These are phyloP conservation scores for Blastomyces gilchristii DNA, from an alignment of 2,329 filamentous ascomycete genomes.

Conservation along the genomic window DNA sequence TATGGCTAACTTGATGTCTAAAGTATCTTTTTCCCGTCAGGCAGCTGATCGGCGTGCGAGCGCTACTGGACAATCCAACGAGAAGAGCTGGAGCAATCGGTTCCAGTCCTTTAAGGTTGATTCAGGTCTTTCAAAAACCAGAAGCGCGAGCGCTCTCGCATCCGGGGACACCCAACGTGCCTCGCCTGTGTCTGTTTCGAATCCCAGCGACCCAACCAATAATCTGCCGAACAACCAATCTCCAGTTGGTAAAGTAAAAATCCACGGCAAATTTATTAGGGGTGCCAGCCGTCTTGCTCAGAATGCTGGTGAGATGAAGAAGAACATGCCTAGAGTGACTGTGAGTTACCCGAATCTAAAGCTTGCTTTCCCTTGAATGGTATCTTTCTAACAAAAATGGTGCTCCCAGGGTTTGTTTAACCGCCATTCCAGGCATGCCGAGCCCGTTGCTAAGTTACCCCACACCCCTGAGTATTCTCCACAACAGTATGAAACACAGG, in stretches of 20 bases:
- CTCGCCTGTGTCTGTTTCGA: neutral
- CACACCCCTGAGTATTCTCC: constrained; percentile 11
- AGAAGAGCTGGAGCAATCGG: constrained; percentile 3
- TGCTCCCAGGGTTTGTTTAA: neutral
- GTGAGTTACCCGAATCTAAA: constrained; percentile 1
- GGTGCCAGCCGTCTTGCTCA: neutral
- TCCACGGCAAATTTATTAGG: constrained; percentile 1
- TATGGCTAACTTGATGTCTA: constrained; percentile 2
- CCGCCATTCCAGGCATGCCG: neutral
- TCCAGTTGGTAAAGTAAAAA: neutral
- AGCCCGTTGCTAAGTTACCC: neutral
- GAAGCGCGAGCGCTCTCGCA: neutral
- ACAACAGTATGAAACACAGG: neutral
- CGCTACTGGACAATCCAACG: neutral
- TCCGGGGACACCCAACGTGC: neutral
- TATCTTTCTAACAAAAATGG: neutral
- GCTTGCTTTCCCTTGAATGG: neutral
- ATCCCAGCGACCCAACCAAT: neutral
- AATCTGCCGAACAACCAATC: neutral
- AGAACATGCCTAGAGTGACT: constrained; percentile 1
- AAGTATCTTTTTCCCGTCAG: neutral
- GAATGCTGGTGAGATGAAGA: constrained; percentile 1
- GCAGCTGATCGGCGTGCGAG: neutral
- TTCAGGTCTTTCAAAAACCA: neutral
- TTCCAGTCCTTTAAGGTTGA: constrained; percentile 2